Percentiles rank a stretch among this genome's conserved stretches.
Evolutionary conservation across 768 basidiomycete genomes (phyloP).

Genomic region (Pleurotus giganteus): DNA sequence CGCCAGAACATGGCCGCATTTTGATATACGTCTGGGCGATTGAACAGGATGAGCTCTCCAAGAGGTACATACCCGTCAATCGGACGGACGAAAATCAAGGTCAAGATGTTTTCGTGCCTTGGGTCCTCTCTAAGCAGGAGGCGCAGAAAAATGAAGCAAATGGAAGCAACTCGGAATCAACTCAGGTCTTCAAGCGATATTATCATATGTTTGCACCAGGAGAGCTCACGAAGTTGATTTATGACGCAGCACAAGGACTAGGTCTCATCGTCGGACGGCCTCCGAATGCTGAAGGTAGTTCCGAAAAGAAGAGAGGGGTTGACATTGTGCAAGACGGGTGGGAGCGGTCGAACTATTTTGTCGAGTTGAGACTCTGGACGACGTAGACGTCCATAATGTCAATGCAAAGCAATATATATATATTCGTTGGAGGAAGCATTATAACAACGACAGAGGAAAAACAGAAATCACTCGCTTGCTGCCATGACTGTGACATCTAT

Average conservation of each 20-base stretch:
- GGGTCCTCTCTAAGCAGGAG: conserved; percentile 56
- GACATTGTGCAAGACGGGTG: conserved; percentile 74
- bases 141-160: conserved; percentile 17
- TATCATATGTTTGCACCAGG: conserved; percentile 93
- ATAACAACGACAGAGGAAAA: conserved; percentile 30
- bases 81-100: conserved; percentile 33
- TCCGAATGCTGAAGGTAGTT: conserved; percentile 1
- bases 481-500: conserved; percentile 71
- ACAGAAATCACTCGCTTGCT: conserved; percentile 72
- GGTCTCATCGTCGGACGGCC: conserved; percentile 48
- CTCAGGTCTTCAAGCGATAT: conserved; percentile 77
- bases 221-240: conserved; percentile 66
- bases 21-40: conserved; percentile 97
- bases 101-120: conserved; percentile 88
- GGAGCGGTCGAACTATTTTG: conserved; percentile 89
- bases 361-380: conserved; percentile 70
- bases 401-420: neutral
- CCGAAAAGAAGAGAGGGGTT: conserved; percentile 41
- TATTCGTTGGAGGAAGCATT: conserved; percentile 14
- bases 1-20: conserved; percentile 68
- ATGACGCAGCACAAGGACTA: conserved; percentile 59
- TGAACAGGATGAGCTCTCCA: conserved; percentile 87
- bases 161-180: conserved; percentile 14
- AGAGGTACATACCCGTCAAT: conserved; percentile 54
- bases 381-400: neutral